Base-by-base conservation (phyloP, 2,329 filamentous ascomycete species). In the Fusarium sacchari region DNA sequence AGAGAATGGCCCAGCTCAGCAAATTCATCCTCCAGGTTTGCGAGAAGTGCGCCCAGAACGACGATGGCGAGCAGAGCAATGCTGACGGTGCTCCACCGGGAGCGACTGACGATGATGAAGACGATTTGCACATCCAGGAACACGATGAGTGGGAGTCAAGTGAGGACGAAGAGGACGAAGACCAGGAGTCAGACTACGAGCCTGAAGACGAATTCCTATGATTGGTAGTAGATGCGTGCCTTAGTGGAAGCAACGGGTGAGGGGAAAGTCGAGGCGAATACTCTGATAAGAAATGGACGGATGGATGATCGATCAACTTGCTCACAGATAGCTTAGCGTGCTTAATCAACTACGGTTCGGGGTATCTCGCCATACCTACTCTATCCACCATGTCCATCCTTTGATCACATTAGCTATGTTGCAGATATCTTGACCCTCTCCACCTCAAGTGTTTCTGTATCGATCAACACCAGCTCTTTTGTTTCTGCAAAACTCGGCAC, bases 401-500 rank as follows among this genome's bases (percentile, higher is more conserved):
- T 36, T 53, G 28, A 43, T 43, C 22, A 15, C 30, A 42, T 71
- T 67, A 32, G 12, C 32, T 32, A 75, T 55, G 66, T 69, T 39
- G 76, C 67, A n/a, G 77, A 78, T 68, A 91, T 88, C 77, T 89
- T 91, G 28, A 98, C 85, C 55, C 89, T 85, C 74, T 95, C 92
- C 2, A 93, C 91, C 52, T 95, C 93, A 67, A 98, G 82, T 4
- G 93, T 97, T 82, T 98, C 95, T 50, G 90, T 86, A 83, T 99
- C 96, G 17, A 99, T 84, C 58, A 99, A 79, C 2, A 98, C 90
- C 28, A 99, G 78, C 83, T 97, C 91, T 24, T 92, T 92, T 0
- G 93, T 95, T 72, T 92, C 87, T 3, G 88, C 87, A 80, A 98
- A 99, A 28, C 89, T 92, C 1, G 97, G 97, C 43, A 99, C 88